These are phyloP conservation scores for Saccharomyces paradoxus DNA, from an alignment of 805 yeast species.

Conservation along the genomic window DNA sequence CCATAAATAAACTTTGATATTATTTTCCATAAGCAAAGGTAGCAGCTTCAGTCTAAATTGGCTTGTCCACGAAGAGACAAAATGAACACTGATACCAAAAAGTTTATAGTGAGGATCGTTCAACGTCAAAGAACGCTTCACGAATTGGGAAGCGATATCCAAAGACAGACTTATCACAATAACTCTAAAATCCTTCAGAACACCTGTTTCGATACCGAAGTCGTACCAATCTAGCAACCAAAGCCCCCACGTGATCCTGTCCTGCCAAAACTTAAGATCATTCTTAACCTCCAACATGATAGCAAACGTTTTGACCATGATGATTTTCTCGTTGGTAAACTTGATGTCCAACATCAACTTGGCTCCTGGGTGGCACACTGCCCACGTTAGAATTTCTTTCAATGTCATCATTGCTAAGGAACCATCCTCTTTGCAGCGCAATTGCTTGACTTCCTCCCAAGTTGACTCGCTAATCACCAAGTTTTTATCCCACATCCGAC, in stretches of 20 bases:
- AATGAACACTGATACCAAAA: conserved; percentile 44
- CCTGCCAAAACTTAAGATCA: conserved; percentile 39
- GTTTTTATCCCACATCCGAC: conserved; percentile 39
- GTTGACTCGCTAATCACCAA: conserved; percentile 32
- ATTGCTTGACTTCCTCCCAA: conserved; percentile 30
- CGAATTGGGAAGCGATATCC: conserved; percentile 26
- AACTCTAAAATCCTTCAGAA: conserved; percentile 31
- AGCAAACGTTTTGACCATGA: conserved; percentile 34
- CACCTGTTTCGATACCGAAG: conserved; percentile 33
- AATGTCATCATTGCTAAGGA: conserved; percentile 37
- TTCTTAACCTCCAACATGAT: conserved; percentile 32
- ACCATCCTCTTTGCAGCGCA: conserved; percentile 30
- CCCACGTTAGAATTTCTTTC: conserved; percentile 35
- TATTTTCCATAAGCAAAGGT: conserved; percentile 26
- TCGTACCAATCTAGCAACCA: conserved; percentile 43
- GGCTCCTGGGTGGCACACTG: conserved; percentile 28
- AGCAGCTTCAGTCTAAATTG: conserved; percentile 27
- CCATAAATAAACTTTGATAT: conserved; percentile 42
- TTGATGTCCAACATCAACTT: conserved; percentile 46
- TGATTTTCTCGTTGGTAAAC: conserved; percentile 37
- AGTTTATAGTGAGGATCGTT: conserved; percentile 41
- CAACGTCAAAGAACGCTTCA: conserved; percentile 32
- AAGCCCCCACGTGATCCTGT: conserved; percentile 41
- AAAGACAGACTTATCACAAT: conserved; percentile 33
- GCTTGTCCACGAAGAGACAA: conserved; percentile 40